Evolutionary conservation across 805 yeast species (phyloP).

Genomic region (Jamesozyma hellenica): DNA sequence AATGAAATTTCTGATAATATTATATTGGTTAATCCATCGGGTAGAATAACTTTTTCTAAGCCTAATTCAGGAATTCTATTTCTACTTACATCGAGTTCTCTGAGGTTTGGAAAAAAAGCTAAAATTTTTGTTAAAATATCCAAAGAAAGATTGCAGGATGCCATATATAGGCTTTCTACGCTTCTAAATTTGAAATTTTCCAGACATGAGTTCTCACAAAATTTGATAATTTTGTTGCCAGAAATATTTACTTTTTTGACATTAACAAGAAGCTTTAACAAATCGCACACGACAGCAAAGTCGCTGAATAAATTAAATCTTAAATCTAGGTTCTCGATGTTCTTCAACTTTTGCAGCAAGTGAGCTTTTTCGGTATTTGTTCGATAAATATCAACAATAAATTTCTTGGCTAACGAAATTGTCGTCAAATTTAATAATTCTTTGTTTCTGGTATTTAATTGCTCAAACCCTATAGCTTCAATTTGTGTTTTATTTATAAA

Average conservation of each 20-base stretch:
- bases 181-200: slow-evolving; percentile 1
- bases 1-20: slow-evolving; percentile 12
- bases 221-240: slow-evolving; percentile 10
- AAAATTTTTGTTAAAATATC: slow-evolving; percentile 7
- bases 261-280: slow-evolving; percentile 20
- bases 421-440: slow-evolving; percentile 37
- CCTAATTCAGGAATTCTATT: slow-evolving; percentile 12
- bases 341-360: slow-evolving; percentile 6
- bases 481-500: slow-evolving; percentile 47
- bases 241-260: slow-evolving; percentile 14
- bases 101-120: slow-evolving; percentile 31
- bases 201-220: background rate
- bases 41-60: slow-evolving; percentile 3
- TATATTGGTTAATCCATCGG: slow-evolving; percentile 8
- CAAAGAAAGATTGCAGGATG: slow-evolving; percentile 14
- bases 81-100: slow-evolving; percentile 6
- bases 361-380: background rate
- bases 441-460: slow-evolving; percentile 38
- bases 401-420: slow-evolving; percentile 34
- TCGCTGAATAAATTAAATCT: slow-evolving; percentile 46
- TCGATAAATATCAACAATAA: background rate
- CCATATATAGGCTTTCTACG: slow-evolving; percentile 16
- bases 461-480: slow-evolving; percentile 58
- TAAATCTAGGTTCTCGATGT: slow-evolving; percentile 40
- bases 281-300: slow-evolving; percentile 31